Conservation (phyloP, 345 rosid genomes). For the Abelmoschus esculentus region DNA sequence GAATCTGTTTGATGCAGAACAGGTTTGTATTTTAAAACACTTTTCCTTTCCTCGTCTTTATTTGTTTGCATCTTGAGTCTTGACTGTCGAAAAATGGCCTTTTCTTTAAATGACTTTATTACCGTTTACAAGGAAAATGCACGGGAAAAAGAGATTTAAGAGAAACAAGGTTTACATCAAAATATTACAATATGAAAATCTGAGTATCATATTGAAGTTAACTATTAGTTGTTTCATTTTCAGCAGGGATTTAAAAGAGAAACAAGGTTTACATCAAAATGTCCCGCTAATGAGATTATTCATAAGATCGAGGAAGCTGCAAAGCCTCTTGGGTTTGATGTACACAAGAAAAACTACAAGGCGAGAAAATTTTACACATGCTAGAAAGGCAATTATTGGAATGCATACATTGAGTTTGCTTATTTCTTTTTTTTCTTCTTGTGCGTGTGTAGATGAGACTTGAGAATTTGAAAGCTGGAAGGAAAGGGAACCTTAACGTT, state of each 20-base stretch:
- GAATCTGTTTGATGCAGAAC: slow-evolving; percentile 73
- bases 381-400: not conserved
- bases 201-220: too few relatives aligned
- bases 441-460: slow-evolving; percentile 62
- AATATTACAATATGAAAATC: too few relatives aligned
- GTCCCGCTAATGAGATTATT: slow-evolving; percentile 81
- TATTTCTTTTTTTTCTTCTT: not conserved
- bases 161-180: too few relatives aligned
- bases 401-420: not conserved
- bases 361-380: slow-evolving; percentile 18
- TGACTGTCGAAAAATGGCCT: not conserved
- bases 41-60: not conserved
- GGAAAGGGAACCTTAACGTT: slow-evolving; percentile 87
- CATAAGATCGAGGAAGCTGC: slow-evolving; percentile 84
- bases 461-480: slow-evolving; percentile 80
- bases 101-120: not conserved
- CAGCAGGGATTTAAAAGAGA: slow-evolving; percentile 75
- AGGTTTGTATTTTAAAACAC: slow-evolving; percentile 40
- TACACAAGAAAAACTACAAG: slow-evolving; percentile 90
- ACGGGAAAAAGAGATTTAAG: not conserved
- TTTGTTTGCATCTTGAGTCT: not conserved
- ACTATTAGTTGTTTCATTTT: not conserved
- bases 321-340: slow-evolving; percentile 90
- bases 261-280: slow-evolving; percentile 73
- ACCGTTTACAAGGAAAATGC: not conserved